A percentile compares a stretch with the other conserved stretches of the same genome.
Evolutionary conservation across 2,329 filamentous ascomycete genomes (phyloP).

Genomic region (Diplodia mutila): DNA sequence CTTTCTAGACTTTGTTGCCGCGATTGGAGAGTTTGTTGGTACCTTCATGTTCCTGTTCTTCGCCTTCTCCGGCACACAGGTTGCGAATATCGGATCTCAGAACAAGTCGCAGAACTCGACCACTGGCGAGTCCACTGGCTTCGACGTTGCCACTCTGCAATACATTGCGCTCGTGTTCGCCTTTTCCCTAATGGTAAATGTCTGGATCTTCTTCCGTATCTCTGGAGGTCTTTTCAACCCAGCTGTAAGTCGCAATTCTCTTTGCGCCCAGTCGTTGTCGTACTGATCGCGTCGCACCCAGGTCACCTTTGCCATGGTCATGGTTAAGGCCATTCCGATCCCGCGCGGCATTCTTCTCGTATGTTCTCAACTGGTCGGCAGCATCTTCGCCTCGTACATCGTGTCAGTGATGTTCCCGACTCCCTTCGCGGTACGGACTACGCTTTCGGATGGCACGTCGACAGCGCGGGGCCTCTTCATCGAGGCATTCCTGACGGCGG

Average conservation of each 20-base stretch:
- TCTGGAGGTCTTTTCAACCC: constrained; percentile 46
- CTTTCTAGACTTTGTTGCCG: constrained; percentile 38
- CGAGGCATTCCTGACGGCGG: constrained; percentile 45
- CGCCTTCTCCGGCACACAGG: constrained; percentile 44
- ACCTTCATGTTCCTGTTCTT: constrained; percentile 49
- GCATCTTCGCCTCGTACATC: constrained; percentile 42
- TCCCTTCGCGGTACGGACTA: constrained; percentile 41
- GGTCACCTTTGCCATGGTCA: constrained; percentile 44
- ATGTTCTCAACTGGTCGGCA: constrained; percentile 42
- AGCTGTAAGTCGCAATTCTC: constrained; percentile 36
- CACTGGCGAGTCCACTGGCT: constrained; percentile 29
- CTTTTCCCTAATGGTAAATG: constrained; percentile 45
- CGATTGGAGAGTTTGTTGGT: constrained; percentile 43
- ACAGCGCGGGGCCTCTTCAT: constrained; percentile 43
- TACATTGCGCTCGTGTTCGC: constrained; percentile 45
- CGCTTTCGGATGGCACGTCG: constrained; percentile 38
- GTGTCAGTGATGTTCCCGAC: constrained; percentile 43
- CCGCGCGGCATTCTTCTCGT: constrained; percentile 39
- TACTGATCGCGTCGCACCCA: constrained; percentile 21
- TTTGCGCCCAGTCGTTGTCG: too few relatives aligned
- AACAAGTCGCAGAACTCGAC: constrained; percentile 31
- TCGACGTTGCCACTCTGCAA: constrained; percentile 36
- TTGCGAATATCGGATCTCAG: constrained; percentile 39
- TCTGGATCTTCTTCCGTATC: constrained; percentile 47
- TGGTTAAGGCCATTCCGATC: constrained; percentile 36